phyloP scores from a whole-genome alignment of 2,329 filamentous ascomycete species.

The Xylariaceae sp. region DNA sequence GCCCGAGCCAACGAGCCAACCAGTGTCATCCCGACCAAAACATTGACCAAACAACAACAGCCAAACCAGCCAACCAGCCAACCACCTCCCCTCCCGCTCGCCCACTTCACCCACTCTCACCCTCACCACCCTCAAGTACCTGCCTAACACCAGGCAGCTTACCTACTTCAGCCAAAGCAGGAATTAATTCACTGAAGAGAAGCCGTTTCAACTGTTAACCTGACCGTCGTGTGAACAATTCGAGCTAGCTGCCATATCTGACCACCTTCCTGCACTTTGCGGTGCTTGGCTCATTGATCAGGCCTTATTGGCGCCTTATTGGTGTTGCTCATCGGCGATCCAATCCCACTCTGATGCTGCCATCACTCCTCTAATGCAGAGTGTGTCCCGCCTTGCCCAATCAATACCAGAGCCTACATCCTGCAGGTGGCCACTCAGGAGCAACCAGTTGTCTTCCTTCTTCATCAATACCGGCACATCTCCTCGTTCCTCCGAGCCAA shows the following conservation, averaged over 20 bases:
- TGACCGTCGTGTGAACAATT: not conserved
- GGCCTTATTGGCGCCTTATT: not conserved
- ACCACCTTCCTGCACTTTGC: slow-evolving; percentile 23
- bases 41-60: not conserved
- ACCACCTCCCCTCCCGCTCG: not conserved
- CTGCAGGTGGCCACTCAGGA: slow-evolving; percentile 32
- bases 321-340: slow-evolving; percentile 21
- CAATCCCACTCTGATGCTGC: slow-evolving; percentile 28
- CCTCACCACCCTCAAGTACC: not conserved
- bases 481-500: slow-evolving; percentile 27
- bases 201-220: not conserved
- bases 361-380: slow-evolving; percentile 31
- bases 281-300: slow-evolving; percentile 17
- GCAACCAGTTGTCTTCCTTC: slow-evolving; percentile 32
- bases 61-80: not conserved
- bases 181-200: not conserved
- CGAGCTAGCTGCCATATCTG: slow-evolving; percentile 22
- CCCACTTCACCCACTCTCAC: not conserved
- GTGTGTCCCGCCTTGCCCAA: slow-evolving; percentile 28
- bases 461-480: slow-evolving; percentile 26
- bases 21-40: not conserved
- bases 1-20: not conserved
- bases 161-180: not conserved
- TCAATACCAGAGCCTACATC: slow-evolving; percentile 26
- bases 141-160: not conserved